A percentile compares a stretch with the other conserved stretches of the same genome.
Conservation (phyloP, 805 yeast species). For the Brettanomyces nanus region DNA sequence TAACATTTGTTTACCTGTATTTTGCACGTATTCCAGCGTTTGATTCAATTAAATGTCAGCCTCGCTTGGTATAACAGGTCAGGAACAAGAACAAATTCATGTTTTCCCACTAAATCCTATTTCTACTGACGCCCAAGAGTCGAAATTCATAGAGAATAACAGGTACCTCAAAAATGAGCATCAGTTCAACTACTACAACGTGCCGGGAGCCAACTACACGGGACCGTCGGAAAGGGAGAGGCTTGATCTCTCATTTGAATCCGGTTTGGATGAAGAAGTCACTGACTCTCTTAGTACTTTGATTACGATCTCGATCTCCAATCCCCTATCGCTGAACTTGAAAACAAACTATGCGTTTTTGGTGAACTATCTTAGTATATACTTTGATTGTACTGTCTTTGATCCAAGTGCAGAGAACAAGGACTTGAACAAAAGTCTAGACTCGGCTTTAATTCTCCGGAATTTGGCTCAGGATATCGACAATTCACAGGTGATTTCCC, state of each 20-base stretch:
- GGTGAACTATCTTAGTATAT: conserved; percentile 25
- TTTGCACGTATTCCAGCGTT: too few relatives aligned
- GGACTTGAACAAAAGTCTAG: conserved; percentile 26
- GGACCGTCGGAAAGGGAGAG: conserved; percentile 62
- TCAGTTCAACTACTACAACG: conserved; percentile 21
- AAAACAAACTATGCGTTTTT: conserved; percentile 32
- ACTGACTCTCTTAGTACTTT: conserved; percentile 63
- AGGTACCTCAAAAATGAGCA: conserved; percentile 24
- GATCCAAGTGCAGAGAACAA: conserved; percentile 12
- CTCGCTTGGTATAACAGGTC: too few relatives aligned
- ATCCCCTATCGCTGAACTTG: conserved; percentile 28
- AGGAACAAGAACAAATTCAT: too few relatives aligned
- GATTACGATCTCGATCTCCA: conserved; percentile 33
- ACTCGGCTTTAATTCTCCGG: conserved; percentile 61
- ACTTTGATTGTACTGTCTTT: conserved; percentile 14
- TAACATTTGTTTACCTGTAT: too few relatives aligned
- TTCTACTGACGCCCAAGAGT: conserved; percentile 26
- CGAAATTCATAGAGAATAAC: conserved; percentile 23
- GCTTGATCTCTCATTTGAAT: conserved; percentile 59
- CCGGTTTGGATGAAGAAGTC: conserved; percentile 58
- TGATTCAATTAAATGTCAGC: too few relatives aligned
- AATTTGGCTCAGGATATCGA: conserved; percentile 78
- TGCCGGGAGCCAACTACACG: conserved; percentile 29
- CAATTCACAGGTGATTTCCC: conserved; percentile 71
- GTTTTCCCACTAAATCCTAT: conserved; percentile 27